Evolutionary conservation across 2,329 filamentous ascomycete species (phyloP).

Genomic region (Polychaeton citri): DNA sequence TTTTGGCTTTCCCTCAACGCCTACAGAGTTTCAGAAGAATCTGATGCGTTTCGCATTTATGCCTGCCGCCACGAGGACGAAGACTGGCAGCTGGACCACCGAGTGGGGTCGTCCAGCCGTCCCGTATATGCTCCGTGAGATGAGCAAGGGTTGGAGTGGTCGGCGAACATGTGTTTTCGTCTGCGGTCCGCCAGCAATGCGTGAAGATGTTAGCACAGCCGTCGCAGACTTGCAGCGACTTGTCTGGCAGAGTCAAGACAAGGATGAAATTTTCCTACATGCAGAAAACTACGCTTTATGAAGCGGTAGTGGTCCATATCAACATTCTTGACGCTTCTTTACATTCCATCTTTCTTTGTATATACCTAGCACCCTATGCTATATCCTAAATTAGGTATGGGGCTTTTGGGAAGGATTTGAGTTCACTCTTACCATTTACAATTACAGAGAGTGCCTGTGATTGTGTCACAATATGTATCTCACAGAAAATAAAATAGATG

Average conservation of each 20-base stretch:
- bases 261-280: slow-evolving; percentile 87
- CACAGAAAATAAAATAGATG: too few relatives aligned
- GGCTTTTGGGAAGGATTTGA: too few relatives aligned
- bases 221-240: slow-evolving; percentile 70
- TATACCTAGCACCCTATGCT: too few relatives aligned
- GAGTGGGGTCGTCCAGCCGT: slow-evolving; percentile 87
- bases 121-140: slow-evolving; percentile 70
- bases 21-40: slow-evolving; percentile 77
- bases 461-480: too few relatives aligned
- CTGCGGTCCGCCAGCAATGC: slow-evolving; percentile 77
- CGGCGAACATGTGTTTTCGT: slow-evolving; percentile 80
- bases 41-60: slow-evolving; percentile 85
- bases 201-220: slow-evolving; percentile 73
- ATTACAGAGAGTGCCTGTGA: too few relatives aligned
- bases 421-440: too few relatives aligned
- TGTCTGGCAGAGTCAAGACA: slow-evolving; percentile 64
- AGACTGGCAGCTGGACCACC: slow-evolving; percentile 68
- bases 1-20: slow-evolving; percentile 65
- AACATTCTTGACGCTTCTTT: too few relatives aligned
- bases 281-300: slow-evolving; percentile 88
- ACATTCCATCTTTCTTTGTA: too few relatives aligned
- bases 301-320: too few relatives aligned
- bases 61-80: slow-evolving; percentile 32
- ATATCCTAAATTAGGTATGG: too few relatives aligned
- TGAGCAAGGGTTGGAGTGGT: slow-evolving; percentile 69